phyloP scores from a whole-genome alignment of 108 stramenopile genomes.

The Pseudonitzschia multistriata region DNA sequence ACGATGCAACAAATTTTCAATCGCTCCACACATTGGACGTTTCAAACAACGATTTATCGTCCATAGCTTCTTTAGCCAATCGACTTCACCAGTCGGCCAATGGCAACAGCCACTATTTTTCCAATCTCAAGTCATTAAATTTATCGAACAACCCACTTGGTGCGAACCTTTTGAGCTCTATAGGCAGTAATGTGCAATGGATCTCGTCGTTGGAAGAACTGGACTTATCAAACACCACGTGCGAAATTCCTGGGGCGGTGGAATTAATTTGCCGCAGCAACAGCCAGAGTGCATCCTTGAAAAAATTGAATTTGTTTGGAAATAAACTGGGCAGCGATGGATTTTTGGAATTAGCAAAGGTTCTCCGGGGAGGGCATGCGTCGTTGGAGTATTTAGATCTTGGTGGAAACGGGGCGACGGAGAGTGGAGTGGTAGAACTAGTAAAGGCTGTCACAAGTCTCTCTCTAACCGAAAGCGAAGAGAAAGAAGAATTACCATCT shows the following conservation, averaged over 20 bases:
- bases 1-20: neutral
- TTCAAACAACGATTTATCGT: constrained; percentile 37
- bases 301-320: constrained; percentile 57
- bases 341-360: constrained; percentile 39
- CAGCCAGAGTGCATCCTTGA: constrained; percentile 20
- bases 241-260: constrained; percentile 51
- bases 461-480: neutral
- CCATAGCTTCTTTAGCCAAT: neutral
- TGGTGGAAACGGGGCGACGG: constrained; percentile 64
- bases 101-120: neutral
- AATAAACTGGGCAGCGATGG: constrained; percentile 61
- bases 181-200: neutral
- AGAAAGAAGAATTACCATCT: constrained; percentile 8
- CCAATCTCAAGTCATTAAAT: constrained; percentile 20
- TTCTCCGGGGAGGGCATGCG: constrained; percentile 48
- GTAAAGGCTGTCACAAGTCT: constrained; percentile 36
- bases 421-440: constrained; percentile 50
- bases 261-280: constrained; percentile 30
- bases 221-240: constrained; percentile 58
- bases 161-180: neutral
- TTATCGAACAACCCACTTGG: constrained; percentile 30
- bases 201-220: constrained; percentile 21
- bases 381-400: constrained; percentile 65
- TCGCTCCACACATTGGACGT: constrained; percentile 37
- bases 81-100: neutral